Evolutionary conservation across 139 green algal species (phyloP).

Genomic region (Chlorella sp.): DNA sequence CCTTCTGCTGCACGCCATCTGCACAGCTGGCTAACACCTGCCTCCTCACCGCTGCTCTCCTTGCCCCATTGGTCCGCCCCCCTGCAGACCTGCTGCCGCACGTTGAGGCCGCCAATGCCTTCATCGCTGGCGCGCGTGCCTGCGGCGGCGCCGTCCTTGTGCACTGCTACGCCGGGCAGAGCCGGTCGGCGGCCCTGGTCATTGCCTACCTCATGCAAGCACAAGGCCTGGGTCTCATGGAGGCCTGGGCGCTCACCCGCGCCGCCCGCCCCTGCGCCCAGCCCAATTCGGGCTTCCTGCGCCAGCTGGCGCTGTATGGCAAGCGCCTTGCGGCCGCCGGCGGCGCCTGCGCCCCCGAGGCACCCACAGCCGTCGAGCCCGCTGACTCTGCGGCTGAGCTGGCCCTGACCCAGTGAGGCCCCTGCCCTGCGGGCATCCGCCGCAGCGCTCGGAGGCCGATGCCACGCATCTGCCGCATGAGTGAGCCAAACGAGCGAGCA

Average conservation of each 20-base stretch:
- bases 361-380: background rate
- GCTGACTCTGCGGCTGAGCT: background rate
- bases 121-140: slow-evolving; percentile 61
- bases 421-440: no score
- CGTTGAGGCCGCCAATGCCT: slow-evolving; percentile 39
- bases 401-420: slow-evolving; percentile 14
- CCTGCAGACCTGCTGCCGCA: slow-evolving; percentile 43
- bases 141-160: slow-evolving; percentile 75
- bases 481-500: no score
- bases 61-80: background rate
- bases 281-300: slow-evolving; percentile 70
- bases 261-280: slow-evolving; percentile 60
- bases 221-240: slow-evolving; percentile 15
- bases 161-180: slow-evolving; percentile 92
- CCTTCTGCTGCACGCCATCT: no score
- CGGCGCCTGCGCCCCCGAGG: background rate
- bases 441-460: no score
- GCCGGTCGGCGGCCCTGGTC: slow-evolving; percentile 79
- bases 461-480: no score
- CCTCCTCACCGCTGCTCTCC: background rate
- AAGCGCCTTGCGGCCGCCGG: background rate
- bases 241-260: slow-evolving; percentile 62
- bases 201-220: slow-evolving; percentile 38
- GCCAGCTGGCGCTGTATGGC: slow-evolving; percentile 24
- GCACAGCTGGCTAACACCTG: no score